Base-by-base conservation (phyloP, 306 rosid genomes). In the Prunus mongolica region DNA sequence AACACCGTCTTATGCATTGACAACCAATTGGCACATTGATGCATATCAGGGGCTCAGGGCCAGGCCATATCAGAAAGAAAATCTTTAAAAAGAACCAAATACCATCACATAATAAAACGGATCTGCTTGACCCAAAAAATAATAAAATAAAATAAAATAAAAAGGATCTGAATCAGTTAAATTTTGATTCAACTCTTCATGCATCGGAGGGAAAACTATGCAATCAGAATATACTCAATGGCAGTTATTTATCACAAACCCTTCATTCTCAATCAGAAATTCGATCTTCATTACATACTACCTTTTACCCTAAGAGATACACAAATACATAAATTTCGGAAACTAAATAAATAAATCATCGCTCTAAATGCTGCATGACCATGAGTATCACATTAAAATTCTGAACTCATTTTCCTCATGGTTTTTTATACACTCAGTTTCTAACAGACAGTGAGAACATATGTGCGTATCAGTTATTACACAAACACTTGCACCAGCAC, bases 341-440 rank as follows among this genome's bases (percentile, higher is more conserved):
- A 47, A 15, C 0, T 38, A 38, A 1, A 38, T 38, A 0, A 27
- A 50, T 56, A 56, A 34, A 44, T 10, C 15, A 9, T 25, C 7
- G 3, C 60, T 46, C 28, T 12, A 69, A 8, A 8, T 50, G 74
- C 61, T 27, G 41, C 41, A 50, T 11, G 63, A 51, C 2, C 61
- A 69, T 25, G 58, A 7, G 46, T 24, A 46, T 69, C 58, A n/a
- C 13, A 47, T 20, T 20, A 46, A 67, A 24, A 67, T 15, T 13
- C 54, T 6, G 6, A 49, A 13, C 54, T 13, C 54, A 71, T 52
- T 51, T 56, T 38, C 50, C 63, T 28, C 49, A 18, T 54, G 46
- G 30, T 65, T 71, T 54, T 70, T 12, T 71, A 14, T 32, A 71
- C 32, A 28, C 18, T 52, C 50, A 71, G 51, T 19, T 71, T 70